Conservation (phyloP, 139 green algal species). For the Auxenochlorella pyrenoidosa region DNA sequence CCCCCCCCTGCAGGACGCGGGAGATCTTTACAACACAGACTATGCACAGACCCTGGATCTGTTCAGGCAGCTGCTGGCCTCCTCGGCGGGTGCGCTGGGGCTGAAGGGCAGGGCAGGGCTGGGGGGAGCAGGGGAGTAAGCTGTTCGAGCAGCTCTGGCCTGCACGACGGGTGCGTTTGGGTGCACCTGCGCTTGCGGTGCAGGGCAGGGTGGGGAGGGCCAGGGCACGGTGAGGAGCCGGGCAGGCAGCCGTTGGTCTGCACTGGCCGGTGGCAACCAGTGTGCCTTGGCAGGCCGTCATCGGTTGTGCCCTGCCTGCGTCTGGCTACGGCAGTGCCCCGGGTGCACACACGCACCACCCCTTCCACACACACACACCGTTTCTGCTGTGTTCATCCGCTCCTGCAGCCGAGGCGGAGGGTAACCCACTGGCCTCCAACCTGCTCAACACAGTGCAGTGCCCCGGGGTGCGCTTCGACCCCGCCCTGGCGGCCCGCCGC, state of each 20-base stretch:
- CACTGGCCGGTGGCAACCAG: no score
- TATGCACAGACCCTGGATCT: slow-evolving; percentile 48
- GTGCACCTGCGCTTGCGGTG: no score
- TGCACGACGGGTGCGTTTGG: no score
- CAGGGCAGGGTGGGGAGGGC: no score
- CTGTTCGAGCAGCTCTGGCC: no score
- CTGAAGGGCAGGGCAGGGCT: not conserved
- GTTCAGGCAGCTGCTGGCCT: slow-evolving; percentile 36
- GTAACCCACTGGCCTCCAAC: slow-evolving; percentile 30
- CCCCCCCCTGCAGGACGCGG: slow-evolving; percentile 44
- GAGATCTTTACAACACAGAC: slow-evolving; percentile 55
- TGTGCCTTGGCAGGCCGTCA: not conserved
- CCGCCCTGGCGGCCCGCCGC: not conserved
- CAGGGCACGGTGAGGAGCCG: no score
- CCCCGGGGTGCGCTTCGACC: slow-evolving; percentile 20
- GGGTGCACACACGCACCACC: no score
- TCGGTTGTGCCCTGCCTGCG: not conserved
- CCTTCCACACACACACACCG: not conserved
- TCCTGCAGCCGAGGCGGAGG: slow-evolving; percentile 21
- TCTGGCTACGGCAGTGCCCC: no score
- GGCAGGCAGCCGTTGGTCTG: not conserved
- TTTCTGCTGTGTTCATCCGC: not conserved
- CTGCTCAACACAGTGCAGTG: slow-evolving; percentile 32
- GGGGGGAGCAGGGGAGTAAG: no score
- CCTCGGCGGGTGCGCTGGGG: not conserved